Base-by-base conservation (phyloP, 352 stramenopile species). In the Phytophthora crassamura region DNA sequence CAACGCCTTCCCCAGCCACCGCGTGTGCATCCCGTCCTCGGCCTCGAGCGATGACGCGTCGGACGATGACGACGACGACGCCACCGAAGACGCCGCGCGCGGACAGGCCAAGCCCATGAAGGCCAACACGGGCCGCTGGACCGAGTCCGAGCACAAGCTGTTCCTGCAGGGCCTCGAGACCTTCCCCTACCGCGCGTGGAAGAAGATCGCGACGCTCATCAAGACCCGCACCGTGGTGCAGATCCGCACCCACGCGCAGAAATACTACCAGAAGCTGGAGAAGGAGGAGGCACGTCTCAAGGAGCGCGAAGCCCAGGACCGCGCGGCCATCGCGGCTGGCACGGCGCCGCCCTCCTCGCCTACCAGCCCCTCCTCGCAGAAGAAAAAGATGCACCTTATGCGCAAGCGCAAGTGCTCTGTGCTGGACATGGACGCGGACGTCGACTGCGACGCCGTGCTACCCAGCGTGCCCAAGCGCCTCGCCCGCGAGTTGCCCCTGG, bases 131-230 rank as follows among this genome's bases (percentile, higher is more conserved):
- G 88, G 88, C 7, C 84, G 88, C 10, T 96, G 88, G 88, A 96
- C 88, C 5, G 86, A 96, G 45, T 79, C 83, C 5, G 88, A 96
- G 72, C 88, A 96, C 72, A 87, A 94, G 73, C 81, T 96, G n/a
- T 96, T 96, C 56, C 71, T 96, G 12, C 80, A 94, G 60, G 88
- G 88, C 0, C 82, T 96, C 40, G 85, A 94, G 67, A 85, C 83
- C 55, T 96, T 94, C 61, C 85, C 85, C 33, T 94, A 94, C 61
- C 83, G 85, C 25, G 88, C 86, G 12, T 96, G 88, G 88, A 96
- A 96, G 78, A 94, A 96, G 74, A 99, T 99, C 18, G 90, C 92
- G 20, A 87, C 84, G 41, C 80, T 95, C 22, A 98, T 99, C 75
- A 95, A 96, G 63, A 98, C 95, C 20, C 80, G 97, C 53, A 98